Conservation (phyloP, 2,329 filamentous ascomycete genomes). For the Venturia nashicola region DNA sequence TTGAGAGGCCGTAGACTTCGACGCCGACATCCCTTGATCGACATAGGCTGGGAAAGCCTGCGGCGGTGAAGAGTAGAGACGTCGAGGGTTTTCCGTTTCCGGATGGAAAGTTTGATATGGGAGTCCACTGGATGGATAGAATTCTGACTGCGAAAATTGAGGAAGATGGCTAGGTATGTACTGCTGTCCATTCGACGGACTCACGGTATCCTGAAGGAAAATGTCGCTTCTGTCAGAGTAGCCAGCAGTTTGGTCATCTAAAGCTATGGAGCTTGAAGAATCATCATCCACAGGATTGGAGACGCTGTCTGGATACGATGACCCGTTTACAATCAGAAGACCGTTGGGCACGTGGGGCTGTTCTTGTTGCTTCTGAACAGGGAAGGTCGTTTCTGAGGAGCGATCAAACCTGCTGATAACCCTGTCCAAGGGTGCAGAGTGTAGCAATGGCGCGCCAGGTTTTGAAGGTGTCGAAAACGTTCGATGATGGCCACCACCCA, state of each 20-base stretch:
- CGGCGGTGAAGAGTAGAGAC: background rate
- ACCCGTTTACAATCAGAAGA: constrained; percentile 28
- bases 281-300: constrained; percentile 1
- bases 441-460: background rate
- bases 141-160: background rate
- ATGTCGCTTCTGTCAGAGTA: background rate
- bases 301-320: constrained; percentile 14
- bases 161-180: background rate
- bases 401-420: background rate
- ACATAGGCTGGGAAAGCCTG: constrained; percentile 6
- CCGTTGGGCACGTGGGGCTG: constrained; percentile 20
- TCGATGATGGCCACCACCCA: constrained; percentile 28
- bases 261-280: background rate
- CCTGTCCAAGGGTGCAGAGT: background rate
- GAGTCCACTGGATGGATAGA: background rate
- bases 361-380: constrained; percentile 9
- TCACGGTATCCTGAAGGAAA: background rate
- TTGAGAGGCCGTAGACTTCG: background rate
- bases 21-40: background rate
- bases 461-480: constrained; percentile 22
- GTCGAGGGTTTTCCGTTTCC: background rate
- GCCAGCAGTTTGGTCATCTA: background rate
- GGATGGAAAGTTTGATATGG: background rate
- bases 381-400: constrained; percentile 14
- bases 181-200: background rate